Percentiles rank a stretch among this genome's conserved stretches.
These are phyloP conservation scores for Claviceps pusilla DNA, from an alignment of 2,329 filamentous ascomycete species.

Conservation along the genomic window DNA sequence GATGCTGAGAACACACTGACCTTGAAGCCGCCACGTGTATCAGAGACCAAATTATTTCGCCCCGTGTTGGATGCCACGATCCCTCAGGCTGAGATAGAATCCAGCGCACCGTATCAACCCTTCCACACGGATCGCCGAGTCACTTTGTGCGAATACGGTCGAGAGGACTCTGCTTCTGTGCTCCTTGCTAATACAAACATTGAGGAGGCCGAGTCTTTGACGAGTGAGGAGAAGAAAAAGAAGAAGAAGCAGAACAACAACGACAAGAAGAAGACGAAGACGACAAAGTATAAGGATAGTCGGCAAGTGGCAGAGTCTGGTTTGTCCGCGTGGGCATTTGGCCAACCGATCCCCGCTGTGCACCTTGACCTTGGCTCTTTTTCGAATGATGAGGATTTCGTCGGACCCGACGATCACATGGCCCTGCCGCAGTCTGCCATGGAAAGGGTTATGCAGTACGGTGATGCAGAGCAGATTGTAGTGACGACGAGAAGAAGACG, in stretches of 20 bases:
- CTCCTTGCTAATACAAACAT: constrained; percentile 27
- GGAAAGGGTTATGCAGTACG: constrained; percentile 44
- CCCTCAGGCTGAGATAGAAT: constrained; percentile 77
- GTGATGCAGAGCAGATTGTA: constrained; percentile 62
- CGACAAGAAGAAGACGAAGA: constrained; percentile 20
- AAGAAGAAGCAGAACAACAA: constrained; percentile 6
- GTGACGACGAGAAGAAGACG: constrained; percentile 63
- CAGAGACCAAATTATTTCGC: constrained; percentile 19
- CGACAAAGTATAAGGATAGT: constrained; percentile 16
- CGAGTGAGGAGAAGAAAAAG: constrained; percentile 24
- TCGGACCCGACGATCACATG: constrained; percentile 37
- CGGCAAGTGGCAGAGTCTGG: background rate
- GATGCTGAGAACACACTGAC: constrained; percentile 41
- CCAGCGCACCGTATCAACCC: constrained; percentile 85
- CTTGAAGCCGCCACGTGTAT: constrained; percentile 24
- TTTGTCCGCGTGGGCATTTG: constrained; percentile 40
- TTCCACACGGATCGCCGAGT: constrained; percentile 87
- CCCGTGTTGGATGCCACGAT: constrained; percentile 46
- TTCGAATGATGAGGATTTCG: constrained; percentile 37
- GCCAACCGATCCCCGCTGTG: constrained; percentile 34
- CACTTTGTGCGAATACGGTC: constrained; percentile 52
- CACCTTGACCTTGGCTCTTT: constrained; percentile 37
- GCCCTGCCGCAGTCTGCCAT: constrained; percentile 49
- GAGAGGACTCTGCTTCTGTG: constrained; percentile 20
- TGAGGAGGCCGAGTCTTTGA: constrained; percentile 22